These are phyloP conservation scores for Tuber aestivum DNA, from an alignment of 495 filamentous ascomycete genomes.

Conservation along the genomic window DNA sequence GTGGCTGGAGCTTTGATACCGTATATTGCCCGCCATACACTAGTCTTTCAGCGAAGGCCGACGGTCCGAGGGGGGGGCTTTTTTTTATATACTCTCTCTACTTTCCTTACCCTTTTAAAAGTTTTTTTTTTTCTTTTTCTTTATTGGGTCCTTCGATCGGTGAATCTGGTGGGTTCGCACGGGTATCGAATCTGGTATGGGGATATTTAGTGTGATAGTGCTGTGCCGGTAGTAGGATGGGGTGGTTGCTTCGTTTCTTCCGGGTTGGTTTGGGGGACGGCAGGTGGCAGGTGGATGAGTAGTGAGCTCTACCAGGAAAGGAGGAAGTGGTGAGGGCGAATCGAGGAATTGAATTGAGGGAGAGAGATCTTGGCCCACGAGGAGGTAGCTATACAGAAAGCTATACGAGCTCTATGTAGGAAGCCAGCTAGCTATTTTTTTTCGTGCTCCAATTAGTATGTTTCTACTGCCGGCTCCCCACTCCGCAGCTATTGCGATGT, in stretches of 20 bases:
- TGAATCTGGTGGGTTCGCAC: not conserved
- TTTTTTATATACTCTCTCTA: not conserved
- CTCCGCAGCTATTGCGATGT: not conserved
- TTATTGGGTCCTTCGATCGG: not conserved
- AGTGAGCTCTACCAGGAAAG: not conserved
- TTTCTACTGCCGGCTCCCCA: not conserved
- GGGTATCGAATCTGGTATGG: constrained; percentile 1
- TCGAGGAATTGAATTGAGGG: not conserved
- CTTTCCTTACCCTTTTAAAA: not conserved
- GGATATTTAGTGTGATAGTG: not conserved
- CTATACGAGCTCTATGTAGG: not conserved
- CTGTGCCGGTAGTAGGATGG: not conserved
- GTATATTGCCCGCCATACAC: not conserved
- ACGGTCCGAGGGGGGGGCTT: not conserved
- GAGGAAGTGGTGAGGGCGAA: not conserved
- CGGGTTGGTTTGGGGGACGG: not conserved
- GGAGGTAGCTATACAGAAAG: not conserved
- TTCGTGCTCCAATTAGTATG: not conserved
- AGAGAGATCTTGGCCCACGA: not conserved
- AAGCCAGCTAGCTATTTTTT: not conserved
- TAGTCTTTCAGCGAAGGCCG: not conserved
- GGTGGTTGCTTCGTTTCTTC: not conserved
- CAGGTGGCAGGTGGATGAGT: not conserved
- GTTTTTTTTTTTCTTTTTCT: not conserved
- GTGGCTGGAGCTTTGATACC: not conserved